Conservation (phyloP, 2,329 filamentous ascomycete species). For the Diaporthe sp. region DNA sequence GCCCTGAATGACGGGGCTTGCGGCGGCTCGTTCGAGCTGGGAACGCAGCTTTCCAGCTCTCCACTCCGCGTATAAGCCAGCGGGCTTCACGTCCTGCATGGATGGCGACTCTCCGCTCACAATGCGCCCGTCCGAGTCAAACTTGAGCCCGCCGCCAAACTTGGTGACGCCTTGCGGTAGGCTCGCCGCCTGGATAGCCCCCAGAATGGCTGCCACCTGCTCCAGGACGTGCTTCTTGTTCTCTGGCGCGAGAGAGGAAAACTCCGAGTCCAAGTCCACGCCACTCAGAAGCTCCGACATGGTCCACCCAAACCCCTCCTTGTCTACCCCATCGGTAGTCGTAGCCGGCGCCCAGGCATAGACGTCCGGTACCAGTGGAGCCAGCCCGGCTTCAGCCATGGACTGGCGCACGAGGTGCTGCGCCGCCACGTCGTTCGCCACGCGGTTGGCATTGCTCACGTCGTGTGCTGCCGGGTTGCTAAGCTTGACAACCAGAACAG, state of each 20-base stretch:
- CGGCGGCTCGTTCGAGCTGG: constrained; percentile 36
- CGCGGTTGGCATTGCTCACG: constrained; percentile 46
- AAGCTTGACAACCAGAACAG: constrained; percentile 44
- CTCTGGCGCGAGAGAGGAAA: constrained; percentile 32
- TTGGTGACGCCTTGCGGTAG: constrained; percentile 42
- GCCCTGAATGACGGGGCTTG: constrained; percentile 43
- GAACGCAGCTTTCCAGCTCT: constrained; percentile 39
- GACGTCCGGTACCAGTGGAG: constrained; percentile 44
- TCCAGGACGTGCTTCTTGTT: constrained; percentile 41
- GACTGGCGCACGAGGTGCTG: constrained; percentile 44
- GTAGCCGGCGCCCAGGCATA: constrained; percentile 43
- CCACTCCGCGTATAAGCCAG: constrained; percentile 41
- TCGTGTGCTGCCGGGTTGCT: constrained; percentile 46
- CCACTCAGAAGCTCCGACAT: constrained; percentile 47
- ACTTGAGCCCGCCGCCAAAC: constrained; percentile 44
- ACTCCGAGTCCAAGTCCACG: constrained; percentile 44
- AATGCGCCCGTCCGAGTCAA: constrained; percentile 40
- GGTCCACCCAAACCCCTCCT: constrained; percentile 45
- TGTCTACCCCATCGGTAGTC: background rate
- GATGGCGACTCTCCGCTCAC: constrained; percentile 42
- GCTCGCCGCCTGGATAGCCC: constrained; percentile 40
- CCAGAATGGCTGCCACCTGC: constrained; percentile 45
- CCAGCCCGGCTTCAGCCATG: constrained; percentile 4
- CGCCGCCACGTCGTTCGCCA: constrained; percentile 48
- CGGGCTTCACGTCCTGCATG: constrained; percentile 40